phyloP scores from a whole-genome alignment of 2,329 filamentous ascomycete species.

The Blumeriella jaapii region DNA sequence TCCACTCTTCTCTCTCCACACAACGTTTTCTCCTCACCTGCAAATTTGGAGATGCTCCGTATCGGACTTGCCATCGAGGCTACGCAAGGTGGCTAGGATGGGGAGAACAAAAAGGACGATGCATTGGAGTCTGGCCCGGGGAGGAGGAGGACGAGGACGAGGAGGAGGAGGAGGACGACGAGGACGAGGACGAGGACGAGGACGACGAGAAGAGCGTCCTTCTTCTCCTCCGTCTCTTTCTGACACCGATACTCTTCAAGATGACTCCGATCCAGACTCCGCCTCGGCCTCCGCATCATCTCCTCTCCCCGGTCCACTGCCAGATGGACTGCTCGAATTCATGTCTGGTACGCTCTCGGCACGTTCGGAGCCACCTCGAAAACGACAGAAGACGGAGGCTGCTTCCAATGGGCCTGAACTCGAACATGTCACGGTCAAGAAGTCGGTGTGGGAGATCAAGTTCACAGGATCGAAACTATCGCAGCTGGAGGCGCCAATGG shows the following conservation, averaged over 20 bases:
- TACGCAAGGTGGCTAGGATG: too few species aligned
- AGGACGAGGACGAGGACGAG: background rate
- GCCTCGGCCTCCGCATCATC: conserved; percentile 1
- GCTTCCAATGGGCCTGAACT: conserved; percentile 2
- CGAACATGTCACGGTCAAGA: conserved; percentile 21
- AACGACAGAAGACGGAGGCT: conserved; percentile 15
- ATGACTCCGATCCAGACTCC: conserved; percentile 2
- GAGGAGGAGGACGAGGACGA: too few species aligned
- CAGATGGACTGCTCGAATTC: conserved; percentile 17
- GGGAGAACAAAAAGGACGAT: too few species aligned
- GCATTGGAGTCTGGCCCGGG: too few species aligned
- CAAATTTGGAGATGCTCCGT: too few species aligned
- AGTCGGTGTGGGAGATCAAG: conserved; percentile 17
- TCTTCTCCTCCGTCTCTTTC: conserved; percentile 3
- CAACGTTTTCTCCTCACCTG: too few species aligned
- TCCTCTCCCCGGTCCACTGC: conserved; percentile 2
- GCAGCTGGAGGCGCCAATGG: conserved; percentile 12
- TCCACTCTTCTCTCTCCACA: too few species aligned
- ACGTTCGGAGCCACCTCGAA: conserved; percentile 16
- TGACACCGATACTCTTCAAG: conserved; percentile 2
- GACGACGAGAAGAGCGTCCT: background rate
- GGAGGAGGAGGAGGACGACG: background rate
- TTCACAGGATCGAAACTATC: conserved; percentile 8
- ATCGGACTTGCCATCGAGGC: too few species aligned
- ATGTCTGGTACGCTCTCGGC: conserved; percentile 1